phyloP scores from a whole-genome alignment of 306 rosid species.

The Echinosophora koreensis region DNA sequence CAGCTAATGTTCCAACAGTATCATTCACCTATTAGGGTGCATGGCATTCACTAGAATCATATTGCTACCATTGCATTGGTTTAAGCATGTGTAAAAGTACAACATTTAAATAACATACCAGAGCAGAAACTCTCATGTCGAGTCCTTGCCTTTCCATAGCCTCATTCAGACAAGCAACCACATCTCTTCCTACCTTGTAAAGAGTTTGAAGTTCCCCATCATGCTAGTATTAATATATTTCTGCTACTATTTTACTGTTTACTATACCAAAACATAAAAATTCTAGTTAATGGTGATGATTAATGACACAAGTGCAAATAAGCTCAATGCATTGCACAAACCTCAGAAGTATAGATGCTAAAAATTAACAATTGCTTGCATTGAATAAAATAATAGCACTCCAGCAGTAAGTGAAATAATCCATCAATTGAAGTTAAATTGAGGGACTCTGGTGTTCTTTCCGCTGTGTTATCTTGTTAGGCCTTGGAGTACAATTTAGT shows the following conservation, averaged over 20 bases:
- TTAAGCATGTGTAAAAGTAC: neutral
- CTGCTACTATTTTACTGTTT: slow-evolving; percentile 23
- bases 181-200: slow-evolving; percentile 89
- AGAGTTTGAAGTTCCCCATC: slow-evolving; percentile 37
- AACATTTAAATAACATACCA: slow-evolving; percentile 61
- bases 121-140: slow-evolving; percentile 88
- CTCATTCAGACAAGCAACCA: slow-evolving; percentile 89
- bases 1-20: slow-evolving; percentile 89
- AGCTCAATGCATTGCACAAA: slow-evolving; percentile 12
- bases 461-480: neutral
- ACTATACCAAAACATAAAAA: slow-evolving; percentile 34
- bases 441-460: too few relatives aligned
- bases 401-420: too few relatives aligned
- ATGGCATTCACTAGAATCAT: slow-evolving; percentile 28
- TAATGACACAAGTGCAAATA: slow-evolving; percentile 8
- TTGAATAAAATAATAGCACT: neutral
- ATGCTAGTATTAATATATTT: slow-evolving; percentile 35
- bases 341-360: neutral
- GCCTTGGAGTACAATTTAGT: neutral
- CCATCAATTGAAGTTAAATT: too few relatives aligned
- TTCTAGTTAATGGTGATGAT: slow-evolving; percentile 7
- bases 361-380: neutral
- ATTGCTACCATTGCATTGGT: neutral
- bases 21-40: slow-evolving; percentile 74
- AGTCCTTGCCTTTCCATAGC: slow-evolving; percentile 86